Evolutionary conservation across 2,329 filamentous ascomycete genomes (phyloP).

Genomic region (Fusarium brachygibbosum): DNA sequence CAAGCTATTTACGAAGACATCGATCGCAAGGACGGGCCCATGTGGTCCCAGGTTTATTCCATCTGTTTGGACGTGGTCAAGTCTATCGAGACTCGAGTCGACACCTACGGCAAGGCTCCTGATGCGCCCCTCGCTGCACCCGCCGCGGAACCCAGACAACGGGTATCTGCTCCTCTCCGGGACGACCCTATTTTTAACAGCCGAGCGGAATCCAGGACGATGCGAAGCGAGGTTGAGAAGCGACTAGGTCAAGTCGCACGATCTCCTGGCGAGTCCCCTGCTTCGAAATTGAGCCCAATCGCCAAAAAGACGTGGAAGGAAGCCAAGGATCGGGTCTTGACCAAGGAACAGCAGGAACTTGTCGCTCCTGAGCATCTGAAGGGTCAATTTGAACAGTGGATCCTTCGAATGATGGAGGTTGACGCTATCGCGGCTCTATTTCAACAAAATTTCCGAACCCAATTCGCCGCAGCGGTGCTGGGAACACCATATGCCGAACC

Average conservation of each 20-base stretch:
- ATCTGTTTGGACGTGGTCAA: conserved; percentile 78
- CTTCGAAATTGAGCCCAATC: conserved; percentile 63
- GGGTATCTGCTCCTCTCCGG: conserved; percentile 58
- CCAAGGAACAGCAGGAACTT: conserved; percentile 67
- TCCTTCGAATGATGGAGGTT: conserved; percentile 61
- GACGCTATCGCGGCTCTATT: conserved; percentile 76
- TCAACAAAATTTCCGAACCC: conserved; percentile 75
- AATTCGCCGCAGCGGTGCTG: conserved; percentile 75
- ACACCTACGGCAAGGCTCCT: conserved; percentile 67
- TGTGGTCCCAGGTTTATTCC: conserved; percentile 83
- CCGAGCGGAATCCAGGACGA: conserved; percentile 54
- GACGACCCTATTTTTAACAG: conserved; percentile 62
- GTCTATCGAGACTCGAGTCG: conserved; percentile 75
- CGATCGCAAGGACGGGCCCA: conserved; percentile 81
- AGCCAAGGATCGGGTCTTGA: conserved; percentile 63
- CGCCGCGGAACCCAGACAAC: conserved; percentile 50
- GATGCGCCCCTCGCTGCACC: conserved; percentile 52
- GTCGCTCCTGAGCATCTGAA: conserved; percentile 64
- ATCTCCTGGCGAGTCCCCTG: conserved; percentile 63
- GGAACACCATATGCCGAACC: conserved; percentile 80
- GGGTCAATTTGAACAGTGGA: conserved; percentile 63
- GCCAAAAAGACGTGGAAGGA: conserved; percentile 64
- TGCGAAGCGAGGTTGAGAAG: conserved; percentile 62
- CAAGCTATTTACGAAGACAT: conserved; percentile 89
- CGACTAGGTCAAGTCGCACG: conserved; percentile 59